Conservation (phyloP, 805 yeast genomes). For the Candida stauntonica region DNA sequence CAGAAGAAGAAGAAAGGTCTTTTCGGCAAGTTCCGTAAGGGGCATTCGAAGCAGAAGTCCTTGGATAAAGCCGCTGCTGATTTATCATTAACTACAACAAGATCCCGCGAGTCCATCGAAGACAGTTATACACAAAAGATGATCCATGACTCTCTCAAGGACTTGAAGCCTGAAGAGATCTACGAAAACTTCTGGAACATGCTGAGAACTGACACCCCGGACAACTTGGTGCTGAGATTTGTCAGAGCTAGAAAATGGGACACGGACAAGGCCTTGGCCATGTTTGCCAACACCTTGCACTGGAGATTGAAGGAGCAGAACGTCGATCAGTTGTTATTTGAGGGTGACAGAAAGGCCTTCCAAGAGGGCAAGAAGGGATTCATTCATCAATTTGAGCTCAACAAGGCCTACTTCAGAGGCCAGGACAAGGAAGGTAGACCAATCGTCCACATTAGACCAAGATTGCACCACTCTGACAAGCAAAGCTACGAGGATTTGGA, state of each 20-base stretch:
- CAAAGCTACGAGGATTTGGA: conserved; percentile 71
- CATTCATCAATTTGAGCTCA: conserved; percentile 41
- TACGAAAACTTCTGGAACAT: conserved; percentile 53
- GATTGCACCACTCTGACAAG: conserved; percentile 63
- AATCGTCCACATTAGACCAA: conserved; percentile 74
- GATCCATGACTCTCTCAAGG: conserved; percentile 47
- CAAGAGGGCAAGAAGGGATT: conserved; percentile 40
- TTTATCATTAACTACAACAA: conserved; percentile 21
- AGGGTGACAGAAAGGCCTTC: conserved; percentile 67
- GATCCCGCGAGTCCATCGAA: conserved; percentile 30
- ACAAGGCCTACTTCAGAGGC: conserved; percentile 75
- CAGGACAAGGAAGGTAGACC: conserved; percentile 72
- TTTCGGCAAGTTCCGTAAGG: conserved; percentile 24
- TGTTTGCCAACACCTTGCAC: conserved; percentile 67
- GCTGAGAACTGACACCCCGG: conserved; percentile 76
- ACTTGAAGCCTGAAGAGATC: conserved; percentile 46
- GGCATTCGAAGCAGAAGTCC: conserved; percentile 8
- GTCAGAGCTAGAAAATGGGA: conserved; percentile 87
- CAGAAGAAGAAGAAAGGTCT: conserved; percentile 22
- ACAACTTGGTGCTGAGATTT: conserved; percentile 70
- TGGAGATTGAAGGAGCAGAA: conserved; percentile 68
- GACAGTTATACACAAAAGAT: conserved; percentile 31
- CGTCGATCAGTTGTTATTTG: conserved; percentile 56
- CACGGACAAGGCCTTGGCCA: conserved; percentile 57
- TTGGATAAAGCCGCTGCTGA: conserved; percentile 13